A percentile compares a stretch with the other conserved stretches of the same genome.
phyloP scores from a whole-genome alignment of 805 yeast species.

The Kodamaea kakaduensis region DNA sequence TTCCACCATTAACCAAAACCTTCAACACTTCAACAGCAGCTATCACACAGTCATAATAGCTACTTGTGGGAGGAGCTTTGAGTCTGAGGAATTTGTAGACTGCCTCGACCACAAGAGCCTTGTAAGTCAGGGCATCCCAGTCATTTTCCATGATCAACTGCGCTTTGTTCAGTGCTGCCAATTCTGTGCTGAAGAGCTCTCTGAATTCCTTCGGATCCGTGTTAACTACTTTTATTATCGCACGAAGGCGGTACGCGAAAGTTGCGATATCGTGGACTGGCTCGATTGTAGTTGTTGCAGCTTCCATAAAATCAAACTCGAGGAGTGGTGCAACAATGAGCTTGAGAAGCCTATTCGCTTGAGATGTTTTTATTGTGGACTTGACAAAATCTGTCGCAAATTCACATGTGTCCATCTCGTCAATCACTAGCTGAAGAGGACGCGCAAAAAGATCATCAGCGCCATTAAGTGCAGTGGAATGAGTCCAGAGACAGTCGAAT shows the following conservation, averaged over 20 bases:
- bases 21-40: slow-evolving; percentile 1
- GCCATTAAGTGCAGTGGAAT: slow-evolving; percentile 51
- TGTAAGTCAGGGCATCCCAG: slow-evolving; percentile 59
- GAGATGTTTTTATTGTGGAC: slow-evolving; percentile 45
- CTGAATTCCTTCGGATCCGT: slow-evolving; percentile 41
- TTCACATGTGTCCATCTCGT: slow-evolving; percentile 48
- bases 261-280: slow-evolving; percentile 57
- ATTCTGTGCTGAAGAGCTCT: slow-evolving; percentile 52
- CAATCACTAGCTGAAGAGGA: slow-evolving; percentile 67
- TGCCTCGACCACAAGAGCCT: slow-evolving; percentile 47
- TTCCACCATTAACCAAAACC: background rate
- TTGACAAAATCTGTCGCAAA: slow-evolving; percentile 49
- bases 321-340: slow-evolving; percentile 54
- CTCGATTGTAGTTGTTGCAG: slow-evolving; percentile 21
- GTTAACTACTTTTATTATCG: slow-evolving; percentile 49
- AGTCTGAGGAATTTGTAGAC: slow-evolving; percentile 44
- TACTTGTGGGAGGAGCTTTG: slow-evolving; percentile 11
- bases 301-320: slow-evolving; percentile 33
- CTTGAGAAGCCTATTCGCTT: slow-evolving; percentile 58
- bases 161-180: slow-evolving; percentile 48
- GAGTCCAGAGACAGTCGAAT: slow-evolving; percentile 70
- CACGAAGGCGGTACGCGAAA: slow-evolving; percentile 58
- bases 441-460: slow-evolving; percentile 47
- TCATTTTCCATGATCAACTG: slow-evolving; percentile 38
- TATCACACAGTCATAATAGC: background rate